Evolutionary conservation across 257 asterid species (phyloP).

Genomic region (Euphrasia confusa): DNA sequence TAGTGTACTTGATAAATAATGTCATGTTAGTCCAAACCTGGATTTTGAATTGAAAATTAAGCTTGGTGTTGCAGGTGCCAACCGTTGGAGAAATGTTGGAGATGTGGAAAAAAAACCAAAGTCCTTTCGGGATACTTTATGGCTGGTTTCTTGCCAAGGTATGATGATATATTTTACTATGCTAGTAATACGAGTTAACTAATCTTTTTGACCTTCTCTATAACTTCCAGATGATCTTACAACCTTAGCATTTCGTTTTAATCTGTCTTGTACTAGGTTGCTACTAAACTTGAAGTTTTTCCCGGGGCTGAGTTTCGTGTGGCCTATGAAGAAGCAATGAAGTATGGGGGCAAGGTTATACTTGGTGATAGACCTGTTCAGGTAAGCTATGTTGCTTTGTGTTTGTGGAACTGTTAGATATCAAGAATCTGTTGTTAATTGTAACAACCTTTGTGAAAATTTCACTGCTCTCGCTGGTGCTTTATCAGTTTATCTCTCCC

Average conservation of each 20-base stretch:
- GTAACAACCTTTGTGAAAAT: constrained; percentile 15
- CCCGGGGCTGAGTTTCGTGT: constrained; percentile 98
- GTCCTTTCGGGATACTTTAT: constrained; percentile 76
- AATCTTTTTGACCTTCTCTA: constrained; percentile 13
- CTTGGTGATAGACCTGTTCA: constrained; percentile 94
- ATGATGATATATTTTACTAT: constrained; percentile 25
- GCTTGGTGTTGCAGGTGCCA: constrained; percentile 61
- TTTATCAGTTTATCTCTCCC: too few species aligned
- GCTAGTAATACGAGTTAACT: constrained; percentile 16
- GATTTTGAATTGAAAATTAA: constrained; percentile 12
- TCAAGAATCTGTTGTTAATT: neutral
- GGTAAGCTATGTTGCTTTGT: constrained; percentile 41
- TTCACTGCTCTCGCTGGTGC: neutral
- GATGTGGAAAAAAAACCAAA: constrained; percentile 86
- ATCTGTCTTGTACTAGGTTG: constrained; percentile 51
- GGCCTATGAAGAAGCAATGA: constrained; percentile 90
- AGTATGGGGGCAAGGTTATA: constrained; percentile 82
- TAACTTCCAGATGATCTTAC: neutral
- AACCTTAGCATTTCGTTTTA: constrained; percentile 4
- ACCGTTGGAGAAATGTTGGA: constrained; percentile 72
- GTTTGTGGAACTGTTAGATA: constrained; percentile 4
- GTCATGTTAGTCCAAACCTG: neutral
- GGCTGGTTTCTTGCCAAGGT: constrained; percentile 97
- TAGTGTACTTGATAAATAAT: neutral
- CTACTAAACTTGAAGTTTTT: constrained; percentile 75